Base-by-base conservation (phyloP, 495 filamentous ascomycete genomes). In the Lichina pygmaea region DNA sequence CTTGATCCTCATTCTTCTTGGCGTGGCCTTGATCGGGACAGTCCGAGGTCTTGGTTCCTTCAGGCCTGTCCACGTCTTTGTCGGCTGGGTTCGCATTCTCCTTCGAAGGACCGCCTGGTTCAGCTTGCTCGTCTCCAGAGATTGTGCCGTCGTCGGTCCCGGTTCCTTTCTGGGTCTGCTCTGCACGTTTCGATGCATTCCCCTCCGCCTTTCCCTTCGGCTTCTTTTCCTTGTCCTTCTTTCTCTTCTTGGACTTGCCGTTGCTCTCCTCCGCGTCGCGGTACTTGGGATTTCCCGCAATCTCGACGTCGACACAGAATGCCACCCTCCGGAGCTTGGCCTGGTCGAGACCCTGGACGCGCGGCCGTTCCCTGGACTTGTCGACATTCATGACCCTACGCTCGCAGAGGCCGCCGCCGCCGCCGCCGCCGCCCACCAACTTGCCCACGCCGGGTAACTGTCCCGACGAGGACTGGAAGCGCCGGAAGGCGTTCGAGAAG, bases 271-370 rank as follows among this genome's bases (percentile, higher is more conserved):
- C 55, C 45, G 52, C 50, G 11, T 55, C 24, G 62, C 66, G 39
- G 37, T 57, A 70, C 39, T 58, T 54, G 15, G 75, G 70, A 33
- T 70, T 55, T 0, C 73, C 73, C n/a, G 89, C 86, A 53, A 97
- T 89, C 60, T 97, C 89, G 10, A 97, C 89, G 57, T 97, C 89
- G 5, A 97, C 89, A 51, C 80, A 92, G 53, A 97, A 97, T 2
- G 85, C 80, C 2, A 97, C 89, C 34, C 81, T 68, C 16, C 84
- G 69, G 33, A 97, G 60, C 50, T 89, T 92, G 13, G 69, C 70
- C 49, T 78, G 75, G 48, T 86, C 73, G 16, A 97, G 60, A 49
- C 89, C 84, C 31, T 72, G 65, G 30, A 95, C 72, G 12, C 70
- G 67, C 55, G 83, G 89, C 38, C 89, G 62, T 53, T 91, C 77